phyloP scores from a whole-genome alignment of 2,329 filamentous ascomycete genomes.

The Trichoderma semiorbis region DNA sequence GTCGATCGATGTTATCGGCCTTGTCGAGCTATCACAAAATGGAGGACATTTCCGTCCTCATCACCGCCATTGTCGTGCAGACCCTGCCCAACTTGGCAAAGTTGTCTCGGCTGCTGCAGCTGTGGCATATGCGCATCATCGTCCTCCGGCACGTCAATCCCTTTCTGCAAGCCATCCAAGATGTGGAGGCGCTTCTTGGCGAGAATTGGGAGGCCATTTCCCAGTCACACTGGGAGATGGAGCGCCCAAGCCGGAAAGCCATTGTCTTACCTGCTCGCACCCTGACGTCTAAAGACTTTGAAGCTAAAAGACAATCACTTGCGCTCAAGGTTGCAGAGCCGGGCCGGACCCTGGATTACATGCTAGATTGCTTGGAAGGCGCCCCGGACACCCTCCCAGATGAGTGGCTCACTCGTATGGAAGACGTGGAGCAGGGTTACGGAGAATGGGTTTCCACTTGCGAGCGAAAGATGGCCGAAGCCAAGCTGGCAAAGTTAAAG shows the following conservation, averaged over 20 bases:
- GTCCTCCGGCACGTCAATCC: slow-evolving; percentile 71
- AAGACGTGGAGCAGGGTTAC: slow-evolving; percentile 73
- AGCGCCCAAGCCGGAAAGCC: neutral
- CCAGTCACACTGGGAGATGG: slow-evolving; percentile 19
- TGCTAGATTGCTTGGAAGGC: slow-evolving; percentile 85
- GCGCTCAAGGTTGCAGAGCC: slow-evolving; percentile 66
- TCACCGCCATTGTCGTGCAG: slow-evolving; percentile 89
- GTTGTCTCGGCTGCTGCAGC: slow-evolving; percentile 67
- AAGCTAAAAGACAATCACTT: slow-evolving; percentile 60
- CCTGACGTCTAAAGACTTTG: slow-evolving; percentile 46
- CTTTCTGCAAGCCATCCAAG: slow-evolving; percentile 63
- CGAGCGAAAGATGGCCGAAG: slow-evolving; percentile 68
- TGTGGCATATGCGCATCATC: slow-evolving; percentile 73
- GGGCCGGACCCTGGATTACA: slow-evolving; percentile 72
- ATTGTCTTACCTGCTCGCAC: slow-evolving; percentile 24
- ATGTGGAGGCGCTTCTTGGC: slow-evolving; percentile 61
- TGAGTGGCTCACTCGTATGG: slow-evolving; percentile 82
- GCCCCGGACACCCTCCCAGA: slow-evolving; percentile 80
- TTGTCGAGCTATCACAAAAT: slow-evolving; percentile 62
- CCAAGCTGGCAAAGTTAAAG: slow-evolving; percentile 46
- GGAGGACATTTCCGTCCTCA: slow-evolving; percentile 84
- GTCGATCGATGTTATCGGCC: slow-evolving; percentile 34
- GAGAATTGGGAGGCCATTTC: slow-evolving; percentile 64
- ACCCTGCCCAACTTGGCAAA: slow-evolving; percentile 76
- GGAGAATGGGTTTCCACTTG: slow-evolving; percentile 76